Conservation (phyloP, 2,329 filamentous ascomycete species). For the Bipolaris oryzae region DNA sequence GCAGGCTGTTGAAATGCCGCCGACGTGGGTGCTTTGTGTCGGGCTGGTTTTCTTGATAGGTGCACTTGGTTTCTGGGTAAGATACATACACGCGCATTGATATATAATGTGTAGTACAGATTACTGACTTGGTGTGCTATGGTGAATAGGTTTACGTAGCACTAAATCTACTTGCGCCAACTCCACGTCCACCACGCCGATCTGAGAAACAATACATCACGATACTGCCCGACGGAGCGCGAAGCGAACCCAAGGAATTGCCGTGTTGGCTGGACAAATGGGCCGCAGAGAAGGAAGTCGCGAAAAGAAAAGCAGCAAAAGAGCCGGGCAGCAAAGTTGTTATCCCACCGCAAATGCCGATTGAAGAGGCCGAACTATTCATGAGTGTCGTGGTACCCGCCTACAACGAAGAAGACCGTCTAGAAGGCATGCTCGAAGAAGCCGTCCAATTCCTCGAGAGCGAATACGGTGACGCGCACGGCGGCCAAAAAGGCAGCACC, state of each 20-base stretch:
- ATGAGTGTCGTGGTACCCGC: constrained; percentile 93
- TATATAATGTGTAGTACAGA: background rate
- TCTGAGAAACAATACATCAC: constrained; percentile 89
- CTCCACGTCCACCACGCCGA: constrained; percentile 72
- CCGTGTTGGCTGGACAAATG: constrained; percentile 89
- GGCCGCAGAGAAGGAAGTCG: constrained; percentile 62
- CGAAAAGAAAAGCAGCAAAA: constrained; percentile 38
- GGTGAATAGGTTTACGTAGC: constrained; percentile 65
- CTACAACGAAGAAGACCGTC: constrained; percentile 88
- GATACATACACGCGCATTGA: constrained; percentile 1
- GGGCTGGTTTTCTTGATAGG: constrained; percentile 31
- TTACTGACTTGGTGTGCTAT: constrained; percentile 2
- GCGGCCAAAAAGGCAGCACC: constrained; percentile 69
- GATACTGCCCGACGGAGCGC: constrained; percentile 67
- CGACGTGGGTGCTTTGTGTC: constrained; percentile 40
- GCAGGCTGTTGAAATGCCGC: constrained; percentile 36
- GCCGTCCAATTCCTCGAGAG: constrained; percentile 84
- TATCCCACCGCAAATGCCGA: constrained; percentile 55
- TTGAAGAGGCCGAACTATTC: constrained; percentile 79
- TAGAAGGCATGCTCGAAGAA: constrained; percentile 86
- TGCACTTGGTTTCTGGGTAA: constrained; percentile 41
- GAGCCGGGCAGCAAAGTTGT: constrained; percentile 29
- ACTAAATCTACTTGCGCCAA: constrained; percentile 78
- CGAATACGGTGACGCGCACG: constrained; percentile 66
- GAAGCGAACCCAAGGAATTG: constrained; percentile 62